phyloP scores from a whole-genome alignment of 2,329 filamentous ascomycete genomes.

The Fusarium protoensiforme region DNA sequence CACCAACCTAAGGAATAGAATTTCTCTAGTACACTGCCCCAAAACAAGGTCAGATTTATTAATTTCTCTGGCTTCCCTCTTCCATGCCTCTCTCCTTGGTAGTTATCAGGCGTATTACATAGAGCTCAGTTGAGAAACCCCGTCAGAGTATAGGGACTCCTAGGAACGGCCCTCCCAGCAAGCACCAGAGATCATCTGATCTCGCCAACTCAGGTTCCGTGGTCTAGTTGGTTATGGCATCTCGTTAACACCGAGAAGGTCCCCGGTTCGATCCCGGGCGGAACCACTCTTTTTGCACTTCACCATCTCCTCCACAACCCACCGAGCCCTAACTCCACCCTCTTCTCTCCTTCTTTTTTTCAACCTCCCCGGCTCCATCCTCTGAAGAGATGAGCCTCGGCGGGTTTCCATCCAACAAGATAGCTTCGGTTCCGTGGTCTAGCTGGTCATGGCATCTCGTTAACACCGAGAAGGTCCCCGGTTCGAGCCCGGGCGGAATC shows the following conservation, averaged over 20 bases:
- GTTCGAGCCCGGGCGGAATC: slow-evolving; percentile 38
- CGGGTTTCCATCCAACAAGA: not conserved
- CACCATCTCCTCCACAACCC: not conserved
- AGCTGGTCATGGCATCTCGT: slow-evolving; percentile 40
- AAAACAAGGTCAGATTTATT: too few relatives aligned
- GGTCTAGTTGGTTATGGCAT: slow-evolving; percentile 41
- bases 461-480: slow-evolving; percentile 39
- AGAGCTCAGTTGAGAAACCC: not conserved
- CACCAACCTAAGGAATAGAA: too few relatives aligned
- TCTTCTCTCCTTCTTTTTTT: not conserved
- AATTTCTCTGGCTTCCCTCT: not conserved
- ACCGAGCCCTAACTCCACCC: not conserved
- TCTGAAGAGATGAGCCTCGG: not conserved
- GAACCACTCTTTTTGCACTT: slow-evolving; percentile 28
- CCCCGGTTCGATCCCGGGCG: slow-evolving; percentile 35
- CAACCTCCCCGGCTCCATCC: not conserved
- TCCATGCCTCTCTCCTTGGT: not conserved
- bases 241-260: slow-evolving; percentile 40
- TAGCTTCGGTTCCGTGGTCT: slow-evolving; percentile 33
- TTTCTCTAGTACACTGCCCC: too few relatives aligned
- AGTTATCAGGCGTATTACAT: not conserved
- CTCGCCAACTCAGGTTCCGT: slow-evolving; percentile 21
- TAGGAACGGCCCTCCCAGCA: not conserved
- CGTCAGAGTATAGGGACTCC: not conserved
- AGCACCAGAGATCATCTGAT: not conserved